Evolutionary conservation across 495 filamentous ascomycete genomes (phyloP).

Genomic region (Lasiosphaeria hispida): DNA sequence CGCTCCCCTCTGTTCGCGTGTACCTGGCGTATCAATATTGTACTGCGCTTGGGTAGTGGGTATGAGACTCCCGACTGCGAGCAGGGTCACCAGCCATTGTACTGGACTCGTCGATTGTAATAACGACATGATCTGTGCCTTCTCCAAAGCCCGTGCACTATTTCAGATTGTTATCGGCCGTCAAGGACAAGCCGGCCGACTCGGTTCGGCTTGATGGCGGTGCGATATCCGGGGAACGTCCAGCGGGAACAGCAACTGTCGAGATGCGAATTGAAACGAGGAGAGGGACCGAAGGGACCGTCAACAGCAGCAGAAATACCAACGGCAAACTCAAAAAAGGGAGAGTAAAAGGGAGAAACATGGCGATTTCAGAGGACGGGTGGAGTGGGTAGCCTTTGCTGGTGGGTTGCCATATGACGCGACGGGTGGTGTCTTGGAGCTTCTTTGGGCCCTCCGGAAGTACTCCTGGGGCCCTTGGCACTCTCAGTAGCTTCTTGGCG

Average conservation of each 20-base stretch:
- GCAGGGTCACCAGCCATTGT: slow-evolving; percentile 22
- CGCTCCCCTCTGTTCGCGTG: not conserved
- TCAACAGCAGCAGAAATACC: slow-evolving; percentile 10
- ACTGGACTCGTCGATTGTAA: slow-evolving; percentile 5
- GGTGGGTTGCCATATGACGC: not conserved
- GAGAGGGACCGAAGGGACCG: slow-evolving; percentile 8
- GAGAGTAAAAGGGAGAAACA: slow-evolving; percentile 10
- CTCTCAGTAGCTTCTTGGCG: slow-evolving; percentile 26
- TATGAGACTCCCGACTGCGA: slow-evolving; percentile 19
- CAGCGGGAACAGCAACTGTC: no score
- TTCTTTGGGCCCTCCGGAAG: not conserved
- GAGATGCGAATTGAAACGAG: slow-evolving; percentile 12
- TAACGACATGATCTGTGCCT: not conserved
- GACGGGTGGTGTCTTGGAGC: slow-evolving; percentile 11
- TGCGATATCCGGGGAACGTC: no score
- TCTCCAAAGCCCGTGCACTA: not conserved
- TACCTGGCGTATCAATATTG: slow-evolving; percentile 28
- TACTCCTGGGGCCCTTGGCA: slow-evolving; percentile 6
- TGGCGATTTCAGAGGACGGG: slow-evolving; percentile 12
- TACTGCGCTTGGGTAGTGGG: slow-evolving; percentile 22
- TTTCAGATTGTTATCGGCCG: no score
- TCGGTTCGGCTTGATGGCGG: no score
- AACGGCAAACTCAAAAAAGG: slow-evolving; percentile 2
- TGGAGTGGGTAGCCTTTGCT: slow-evolving; percentile 7
- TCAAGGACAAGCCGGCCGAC: no score